Conservation (phyloP, 441 rosid genomes). For the Aquilaria agallochum region DNA sequence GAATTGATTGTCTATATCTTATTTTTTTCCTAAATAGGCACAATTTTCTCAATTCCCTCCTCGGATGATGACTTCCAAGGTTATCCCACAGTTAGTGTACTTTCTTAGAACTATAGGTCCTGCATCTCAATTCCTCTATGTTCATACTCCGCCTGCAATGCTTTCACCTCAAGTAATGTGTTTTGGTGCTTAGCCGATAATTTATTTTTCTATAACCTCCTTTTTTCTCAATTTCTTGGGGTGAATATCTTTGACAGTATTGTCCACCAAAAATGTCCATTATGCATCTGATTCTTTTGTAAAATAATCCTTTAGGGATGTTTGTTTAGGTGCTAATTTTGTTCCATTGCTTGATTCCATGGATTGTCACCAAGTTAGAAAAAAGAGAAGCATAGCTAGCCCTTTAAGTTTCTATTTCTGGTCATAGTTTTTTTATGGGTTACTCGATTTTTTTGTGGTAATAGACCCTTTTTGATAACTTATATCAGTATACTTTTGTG, state of each 20-base stretch:
- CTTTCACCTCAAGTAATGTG: conserved; percentile 56
- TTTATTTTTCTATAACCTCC: not conserved
- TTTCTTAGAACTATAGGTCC: conserved; percentile 58
- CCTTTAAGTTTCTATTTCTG: too few species aligned
- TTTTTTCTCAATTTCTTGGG: not conserved
- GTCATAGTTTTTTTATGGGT: too few species aligned
- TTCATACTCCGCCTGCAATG: conserved; percentile 55
- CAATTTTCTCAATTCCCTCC: conserved; percentile 69
- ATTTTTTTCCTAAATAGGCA: conserved; percentile 28
- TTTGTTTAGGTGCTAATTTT: too few species aligned
- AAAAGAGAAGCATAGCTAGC: too few species aligned
- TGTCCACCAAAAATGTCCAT: too few species aligned
- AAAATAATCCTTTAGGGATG: too few species aligned
- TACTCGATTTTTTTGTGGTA: not conserved
- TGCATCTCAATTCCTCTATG: conserved; percentile 54
- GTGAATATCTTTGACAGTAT: too few species aligned
- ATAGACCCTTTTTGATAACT: conserved; percentile 1
- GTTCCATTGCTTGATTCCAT: too few species aligned
- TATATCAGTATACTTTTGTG: conserved; percentile 50
- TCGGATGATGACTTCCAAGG: conserved; percentile 35
- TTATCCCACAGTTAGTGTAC: conserved; percentile 56
- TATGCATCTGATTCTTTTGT: too few species aligned
- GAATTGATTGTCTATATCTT: not conserved
- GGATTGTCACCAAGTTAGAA: too few species aligned
- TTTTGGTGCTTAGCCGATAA: not conserved